Evolutionary conservation across 2,329 filamentous ascomycete species (phyloP), one percentile per base, ranked within the genome.

Genomic region (Byssochlamys sp.): DNA sequence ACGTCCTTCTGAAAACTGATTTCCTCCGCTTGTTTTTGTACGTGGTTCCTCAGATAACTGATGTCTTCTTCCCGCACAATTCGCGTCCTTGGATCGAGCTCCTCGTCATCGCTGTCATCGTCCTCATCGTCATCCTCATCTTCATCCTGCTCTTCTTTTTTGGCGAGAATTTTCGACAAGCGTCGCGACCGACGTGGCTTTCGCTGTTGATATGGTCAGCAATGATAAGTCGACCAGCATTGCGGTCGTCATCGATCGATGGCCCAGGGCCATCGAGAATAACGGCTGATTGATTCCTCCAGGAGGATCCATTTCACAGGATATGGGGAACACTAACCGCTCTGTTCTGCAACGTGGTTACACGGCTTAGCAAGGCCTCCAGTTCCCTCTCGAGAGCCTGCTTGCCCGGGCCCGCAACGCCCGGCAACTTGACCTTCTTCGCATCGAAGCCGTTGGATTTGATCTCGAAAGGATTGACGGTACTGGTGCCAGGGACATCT

Each of bases 11-110:
- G 91, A 66, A 83, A 89, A 73, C 90, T 87, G 66, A 96, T 91
- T 70, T 95, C 85, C 73, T 95, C 91, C 58, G 91, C 91, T 77
- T 97, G 91, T 71, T 91, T 90, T 70, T 95, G 89, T 62, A 97
- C 88, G 75, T 96, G 90, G 67, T 96, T 91, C 67, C 88, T 87
- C 64, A 96, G 81, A 62, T 89, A 88, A 73, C 87, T 86, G 66
- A 95, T 86, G 71, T 92, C 89, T 75, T 92, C 87, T 69, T 91
- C 88, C 65, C 89, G 82, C 67, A 83, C 77, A 74, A 78, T 68
- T 71, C 66, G 75, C 66, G 65, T 81, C 66, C 62, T 75, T 19
- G 39, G 39, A 59, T 71, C 68, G 55, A 79, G 73, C 61, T 83
- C 77, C 66, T 78, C 80, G 59, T 81, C 79, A 49, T 80, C 77